These are phyloP conservation scores for Pichia sporocuriosa DNA, from an alignment of 805 yeast species.

Conservation along the genomic window DNA sequence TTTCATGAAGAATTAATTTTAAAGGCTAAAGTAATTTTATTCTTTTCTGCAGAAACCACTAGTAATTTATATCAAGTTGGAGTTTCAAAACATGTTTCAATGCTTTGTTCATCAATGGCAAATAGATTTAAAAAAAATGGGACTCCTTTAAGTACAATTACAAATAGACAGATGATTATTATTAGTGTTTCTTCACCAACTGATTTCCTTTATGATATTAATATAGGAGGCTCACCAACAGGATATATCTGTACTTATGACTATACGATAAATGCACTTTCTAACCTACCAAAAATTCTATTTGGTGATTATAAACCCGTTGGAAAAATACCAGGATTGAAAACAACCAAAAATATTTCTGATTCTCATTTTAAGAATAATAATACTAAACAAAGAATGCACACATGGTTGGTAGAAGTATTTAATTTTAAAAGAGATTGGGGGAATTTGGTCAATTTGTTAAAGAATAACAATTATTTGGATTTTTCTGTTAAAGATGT, in stretches of 20 bases:
- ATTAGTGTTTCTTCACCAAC: slow-evolving; percentile 55
- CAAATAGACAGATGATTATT: slow-evolving; percentile 45
- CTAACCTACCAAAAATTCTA: slow-evolving; percentile 42
- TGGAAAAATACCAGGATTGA: slow-evolving; percentile 53
- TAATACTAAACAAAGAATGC: slow-evolving; percentile 11
- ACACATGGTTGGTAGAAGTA: slow-evolving; percentile 51
- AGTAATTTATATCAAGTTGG: slow-evolving; percentile 59
- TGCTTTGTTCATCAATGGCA: slow-evolving; percentile 39
- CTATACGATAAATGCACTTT: slow-evolving; percentile 46
- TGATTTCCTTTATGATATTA: slow-evolving; percentile 41
- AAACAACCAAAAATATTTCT: background rate
- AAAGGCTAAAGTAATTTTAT: slow-evolving; percentile 42
- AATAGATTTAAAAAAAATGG: slow-evolving; percentile 28
- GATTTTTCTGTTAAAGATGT: slow-evolving; percentile 1
- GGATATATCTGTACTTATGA: slow-evolving; percentile 58
- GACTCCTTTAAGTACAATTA: slow-evolving; percentile 28
- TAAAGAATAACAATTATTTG: slow-evolving; percentile 32
- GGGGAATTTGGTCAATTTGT: slow-evolving; percentile 40
- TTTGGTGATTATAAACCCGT: slow-evolving; percentile 48
- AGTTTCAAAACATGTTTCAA: slow-evolving; percentile 50
- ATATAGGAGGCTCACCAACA: slow-evolving; percentile 41
- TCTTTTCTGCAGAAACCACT: slow-evolving; percentile 52
- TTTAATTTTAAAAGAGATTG: slow-evolving; percentile 48
- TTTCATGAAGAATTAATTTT: slow-evolving; percentile 50
- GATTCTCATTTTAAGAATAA: background rate